Conservation (phyloP, 1,284 basidiomycete species). For the Sanghuangporus baumii region DNA sequence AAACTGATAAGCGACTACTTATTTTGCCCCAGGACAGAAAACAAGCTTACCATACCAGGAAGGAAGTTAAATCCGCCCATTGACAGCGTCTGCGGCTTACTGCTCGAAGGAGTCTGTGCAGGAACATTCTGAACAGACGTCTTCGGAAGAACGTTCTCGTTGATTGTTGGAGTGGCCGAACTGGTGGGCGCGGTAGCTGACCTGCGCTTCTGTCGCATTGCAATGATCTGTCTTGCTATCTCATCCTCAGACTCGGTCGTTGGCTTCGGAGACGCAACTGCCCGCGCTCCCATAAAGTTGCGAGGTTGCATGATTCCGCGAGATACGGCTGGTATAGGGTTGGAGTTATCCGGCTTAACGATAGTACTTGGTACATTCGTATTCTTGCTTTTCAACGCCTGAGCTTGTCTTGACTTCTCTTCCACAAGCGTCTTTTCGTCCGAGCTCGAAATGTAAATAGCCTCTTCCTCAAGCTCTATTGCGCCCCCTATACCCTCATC, state of each 20-base stretch:
- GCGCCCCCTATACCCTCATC: conserved; percentile 33
- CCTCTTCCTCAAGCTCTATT: conserved; percentile 17
- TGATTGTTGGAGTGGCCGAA: not conserved
- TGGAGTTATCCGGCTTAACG: not conserved
- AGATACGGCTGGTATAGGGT: not conserved
- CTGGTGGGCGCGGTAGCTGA: not conserved
- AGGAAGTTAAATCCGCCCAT: conserved; percentile 52
- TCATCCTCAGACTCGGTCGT: not conserved
- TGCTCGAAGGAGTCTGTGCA: conserved; percentile 8
- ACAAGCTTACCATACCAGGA: conserved; percentile 34
- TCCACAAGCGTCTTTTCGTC: conserved; percentile 9
- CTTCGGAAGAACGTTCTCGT: too few relatives aligned
- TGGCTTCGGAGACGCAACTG: not conserved
- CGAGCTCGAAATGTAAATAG: conserved; percentile 9
- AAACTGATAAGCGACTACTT: not conserved
- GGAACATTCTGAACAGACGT: too few relatives aligned
- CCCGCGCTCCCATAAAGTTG: not conserved
- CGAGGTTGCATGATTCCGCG: not conserved
- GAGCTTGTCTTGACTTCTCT: not conserved
- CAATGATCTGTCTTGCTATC: not conserved
- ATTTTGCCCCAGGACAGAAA: conserved; percentile 2
- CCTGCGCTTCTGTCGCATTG: conserved; percentile 2
- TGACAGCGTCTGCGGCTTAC: conserved; percentile 32
- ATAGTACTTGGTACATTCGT: not conserved
- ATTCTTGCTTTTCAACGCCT: not conserved